These are phyloP conservation scores for Fusarium algeriense DNA, from an alignment of 2,329 filamentous ascomycete species.

Conservation along the genomic window DNA sequence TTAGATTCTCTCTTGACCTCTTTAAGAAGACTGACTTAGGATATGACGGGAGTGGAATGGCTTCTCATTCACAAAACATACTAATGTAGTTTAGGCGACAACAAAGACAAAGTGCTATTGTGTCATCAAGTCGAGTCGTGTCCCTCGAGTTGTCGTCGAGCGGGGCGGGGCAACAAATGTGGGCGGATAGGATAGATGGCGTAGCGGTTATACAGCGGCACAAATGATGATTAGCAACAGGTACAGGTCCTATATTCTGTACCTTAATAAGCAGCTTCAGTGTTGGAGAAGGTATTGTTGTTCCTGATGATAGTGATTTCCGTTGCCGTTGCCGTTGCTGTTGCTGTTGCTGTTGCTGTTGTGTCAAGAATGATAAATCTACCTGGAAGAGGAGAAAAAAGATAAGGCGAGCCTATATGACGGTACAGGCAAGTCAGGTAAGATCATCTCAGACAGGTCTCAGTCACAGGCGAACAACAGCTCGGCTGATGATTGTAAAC, in stretches of 20 bases:
- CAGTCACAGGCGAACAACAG: not conserved
- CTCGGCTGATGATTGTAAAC: conserved; percentile 16
- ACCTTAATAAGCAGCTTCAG: not conserved
- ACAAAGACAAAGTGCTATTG: conserved; percentile 18
- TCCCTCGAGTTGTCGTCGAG: conserved; percentile 25
- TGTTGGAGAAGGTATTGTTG: not conserved
- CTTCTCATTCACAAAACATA: conserved; percentile 3
- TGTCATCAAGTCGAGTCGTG: conserved; percentile 26
- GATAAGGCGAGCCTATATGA: conserved; percentile 12
- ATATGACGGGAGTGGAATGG: conserved; percentile 3
- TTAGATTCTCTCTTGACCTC: not conserved
- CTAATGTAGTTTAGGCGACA: conserved; percentile 1
- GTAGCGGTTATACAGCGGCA: conserved; percentile 16
- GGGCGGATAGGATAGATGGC: conserved; percentile 12
- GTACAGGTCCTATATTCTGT: not conserved
- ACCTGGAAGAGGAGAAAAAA: not conserved
- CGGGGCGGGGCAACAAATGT: conserved; percentile 34
- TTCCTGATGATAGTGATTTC: not conserved
- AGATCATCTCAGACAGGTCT: conserved; percentile 11
- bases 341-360: not conserved
- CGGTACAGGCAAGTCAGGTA: not conserved
- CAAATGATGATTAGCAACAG: conserved; percentile 7
- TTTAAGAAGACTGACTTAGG: not conserved
- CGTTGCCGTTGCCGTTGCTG: not conserved
- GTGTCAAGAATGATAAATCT: not conserved